phyloP scores from a whole-genome alignment of 23 red algal species.

The Gracilariopsis chorda region DNA sequence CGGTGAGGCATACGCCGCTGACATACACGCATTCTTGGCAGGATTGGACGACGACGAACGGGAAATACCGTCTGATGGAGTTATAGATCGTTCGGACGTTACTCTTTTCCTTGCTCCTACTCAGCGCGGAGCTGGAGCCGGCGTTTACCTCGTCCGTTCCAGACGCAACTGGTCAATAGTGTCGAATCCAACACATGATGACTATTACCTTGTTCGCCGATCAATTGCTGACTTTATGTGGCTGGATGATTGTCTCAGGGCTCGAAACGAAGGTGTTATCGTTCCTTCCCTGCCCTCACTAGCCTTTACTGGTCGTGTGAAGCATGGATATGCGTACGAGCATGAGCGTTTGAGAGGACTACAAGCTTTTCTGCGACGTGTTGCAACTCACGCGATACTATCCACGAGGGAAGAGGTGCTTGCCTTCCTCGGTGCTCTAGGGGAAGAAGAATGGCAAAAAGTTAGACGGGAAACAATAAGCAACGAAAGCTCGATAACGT shows the following conservation, averaged over 20 bases:
- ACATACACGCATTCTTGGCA: constrained; percentile 13
- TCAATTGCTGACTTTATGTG: constrained; percentile 67
- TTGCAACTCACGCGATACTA: constrained; percentile 48
- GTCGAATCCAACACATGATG: neutral
- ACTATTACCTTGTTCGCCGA: constrained; percentile 44
- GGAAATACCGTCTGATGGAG: neutral
- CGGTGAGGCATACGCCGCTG: constrained; percentile 25
- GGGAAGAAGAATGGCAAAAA: constrained; percentile 48
- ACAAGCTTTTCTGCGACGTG: constrained; percentile 43
- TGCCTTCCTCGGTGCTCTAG: constrained; percentile 52
- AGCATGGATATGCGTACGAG: constrained; percentile 45
- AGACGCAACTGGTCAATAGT: neutral
- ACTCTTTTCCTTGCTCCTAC: neutral
- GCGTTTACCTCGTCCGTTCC: constrained; percentile 12
- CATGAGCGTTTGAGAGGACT: constrained; percentile 38
- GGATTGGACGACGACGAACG: neutral
- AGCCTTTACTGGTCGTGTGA: constrained; percentile 30
- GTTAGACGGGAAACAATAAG: constrained; percentile 3
- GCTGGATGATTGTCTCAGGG: constrained; percentile 26
- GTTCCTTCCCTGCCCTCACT: constrained; percentile 51
- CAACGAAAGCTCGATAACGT: constrained; percentile 26
- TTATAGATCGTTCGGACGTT: constrained; percentile 43
- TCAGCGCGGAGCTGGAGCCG: neutral
- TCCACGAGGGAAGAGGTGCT: constrained; percentile 35
- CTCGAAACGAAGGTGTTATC: constrained; percentile 60